Conservation (phyloP, 257 asterid species). For the Forsythia suspensa region DNA sequence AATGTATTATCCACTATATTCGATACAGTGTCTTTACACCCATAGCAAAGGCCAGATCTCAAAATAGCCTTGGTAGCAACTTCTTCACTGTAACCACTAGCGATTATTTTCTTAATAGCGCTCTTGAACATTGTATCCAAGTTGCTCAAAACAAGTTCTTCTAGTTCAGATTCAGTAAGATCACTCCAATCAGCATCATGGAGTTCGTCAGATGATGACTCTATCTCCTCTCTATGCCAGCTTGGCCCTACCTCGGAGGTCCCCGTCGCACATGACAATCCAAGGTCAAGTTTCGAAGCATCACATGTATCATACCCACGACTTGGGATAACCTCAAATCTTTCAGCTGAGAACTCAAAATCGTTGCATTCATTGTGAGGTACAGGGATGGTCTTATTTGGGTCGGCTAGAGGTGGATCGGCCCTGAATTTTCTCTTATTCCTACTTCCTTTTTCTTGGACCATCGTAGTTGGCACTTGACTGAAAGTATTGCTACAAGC, state of each 20-base stretch:
- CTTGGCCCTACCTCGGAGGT: slow-evolving; percentile 47
- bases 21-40: slow-evolving; percentile 85
- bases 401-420: slow-evolving; percentile 71
- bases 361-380: slow-evolving; percentile 60
- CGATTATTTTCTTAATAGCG: slow-evolving; percentile 75
- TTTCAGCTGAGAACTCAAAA: slow-evolving; percentile 80
- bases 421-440: slow-evolving; percentile 94
- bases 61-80: slow-evolving; percentile 71
- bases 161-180: slow-evolving; percentile 79
- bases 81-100: slow-evolving; percentile 74
- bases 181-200: slow-evolving; percentile 93
- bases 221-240: slow-evolving; percentile 47
- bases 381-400: slow-evolving; percentile 50
- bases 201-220: slow-evolving; percentile 46
- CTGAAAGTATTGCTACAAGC: slow-evolving; percentile 61
- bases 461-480: slow-evolving; percentile 61
- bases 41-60: slow-evolving; percentile 90
- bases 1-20: slow-evolving; percentile 86
- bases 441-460: slow-evolving; percentile 81
- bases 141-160: slow-evolving; percentile 73
- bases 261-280: slow-evolving; percentile 64
- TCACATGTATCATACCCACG: slow-evolving; percentile 45
- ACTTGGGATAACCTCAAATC: slow-evolving; percentile 46
- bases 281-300: slow-evolving; percentile 74
- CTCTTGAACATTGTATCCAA: slow-evolving; percentile 78